phyloP scores from a whole-genome alignment of 1,139 yeast genomes.

The Geotrichum bryndzae region DNA sequence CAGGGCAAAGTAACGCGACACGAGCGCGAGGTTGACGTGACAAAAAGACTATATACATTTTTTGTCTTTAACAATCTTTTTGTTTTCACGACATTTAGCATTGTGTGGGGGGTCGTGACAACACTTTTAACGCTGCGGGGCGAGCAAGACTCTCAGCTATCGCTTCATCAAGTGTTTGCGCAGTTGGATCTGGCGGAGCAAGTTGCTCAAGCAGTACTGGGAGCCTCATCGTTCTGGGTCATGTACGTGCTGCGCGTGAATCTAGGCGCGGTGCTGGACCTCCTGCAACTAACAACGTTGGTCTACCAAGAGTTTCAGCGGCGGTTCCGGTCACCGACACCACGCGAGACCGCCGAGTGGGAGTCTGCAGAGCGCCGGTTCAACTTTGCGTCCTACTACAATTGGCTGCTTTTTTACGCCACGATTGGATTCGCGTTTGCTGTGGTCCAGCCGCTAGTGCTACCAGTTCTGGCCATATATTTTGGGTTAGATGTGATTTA shows the following conservation, averaged over 20 bases:
- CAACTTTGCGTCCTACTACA: slow-evolving; percentile 35
- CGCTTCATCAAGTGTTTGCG: slow-evolving; percentile 25
- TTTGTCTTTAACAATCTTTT: slow-evolving; percentile 39
- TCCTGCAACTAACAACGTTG: slow-evolving; percentile 34
- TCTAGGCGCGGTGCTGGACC: slow-evolving; percentile 33
- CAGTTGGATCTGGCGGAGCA: slow-evolving; percentile 32
- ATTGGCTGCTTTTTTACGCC: slow-evolving; percentile 36
- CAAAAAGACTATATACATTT: slow-evolving; percentile 36
- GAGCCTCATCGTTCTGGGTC: slow-evolving; percentile 41
- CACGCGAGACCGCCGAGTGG: slow-evolving; percentile 35
- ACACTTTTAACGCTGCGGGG: slow-evolving; percentile 30
- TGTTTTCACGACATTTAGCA: slow-evolving; percentile 38
- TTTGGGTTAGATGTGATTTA: slow-evolving; percentile 33
- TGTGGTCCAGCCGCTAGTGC: slow-evolving; percentile 38
- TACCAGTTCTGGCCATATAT: slow-evolving; percentile 34
- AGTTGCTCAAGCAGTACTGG: slow-evolving; percentile 35
- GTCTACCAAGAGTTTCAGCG: slow-evolving; percentile 29
- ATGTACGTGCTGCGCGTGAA: slow-evolving; percentile 38
- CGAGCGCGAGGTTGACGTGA: slow-evolving; percentile 38
- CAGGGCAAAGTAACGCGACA: slow-evolving; percentile 38
- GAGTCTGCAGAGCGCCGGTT: slow-evolving; percentile 35
- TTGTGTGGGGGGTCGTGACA: slow-evolving; percentile 37
- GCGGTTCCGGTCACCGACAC: slow-evolving; percentile 34
- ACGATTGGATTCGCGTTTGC: slow-evolving; percentile 39
- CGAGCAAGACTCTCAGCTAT: slow-evolving; percentile 21